These are phyloP conservation scores for Malassezia pachydermatis DNA, from an alignment of 1,284 basidiomycete species.

Conservation along the genomic window DNA sequence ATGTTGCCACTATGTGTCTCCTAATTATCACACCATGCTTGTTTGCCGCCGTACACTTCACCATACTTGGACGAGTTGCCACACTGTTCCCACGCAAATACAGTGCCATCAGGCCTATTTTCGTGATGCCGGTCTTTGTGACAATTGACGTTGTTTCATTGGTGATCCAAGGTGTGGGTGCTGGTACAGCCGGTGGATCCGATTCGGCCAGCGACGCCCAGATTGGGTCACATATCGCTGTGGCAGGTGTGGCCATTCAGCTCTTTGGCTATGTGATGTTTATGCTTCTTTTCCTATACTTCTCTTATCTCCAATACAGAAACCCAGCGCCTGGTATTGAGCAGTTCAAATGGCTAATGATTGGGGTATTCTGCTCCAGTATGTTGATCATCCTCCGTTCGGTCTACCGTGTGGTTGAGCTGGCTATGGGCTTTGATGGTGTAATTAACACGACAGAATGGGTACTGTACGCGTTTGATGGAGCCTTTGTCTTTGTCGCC, in stretches of 20 bases:
- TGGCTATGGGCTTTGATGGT: constrained; percentile 26
- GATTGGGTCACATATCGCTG: constrained; percentile 21
- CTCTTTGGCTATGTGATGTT: constrained; percentile 21
- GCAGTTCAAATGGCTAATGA: constrained; percentile 8
- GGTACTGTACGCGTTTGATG: constrained; percentile 24
- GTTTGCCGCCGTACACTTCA: constrained; percentile 29
- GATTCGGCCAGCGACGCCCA: constrained; percentile 11
- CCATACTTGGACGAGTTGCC: constrained; percentile 19
- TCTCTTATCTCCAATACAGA: constrained; percentile 10
- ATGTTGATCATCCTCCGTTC: constrained; percentile 22
- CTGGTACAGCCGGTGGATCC: constrained; percentile 20
- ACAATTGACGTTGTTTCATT: constrained; percentile 23
- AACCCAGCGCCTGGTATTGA: not conserved
- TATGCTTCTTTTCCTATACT: constrained; percentile 19
- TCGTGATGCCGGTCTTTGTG: constrained; percentile 29
- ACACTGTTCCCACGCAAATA: constrained; percentile 18
- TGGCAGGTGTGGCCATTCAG: constrained; percentile 25
- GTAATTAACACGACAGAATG: constrained; percentile 25
- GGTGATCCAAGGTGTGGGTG: constrained; percentile 24
- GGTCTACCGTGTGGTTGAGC: constrained; percentile 27
- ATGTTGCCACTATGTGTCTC: constrained; percentile 26
- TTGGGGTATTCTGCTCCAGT: constrained; percentile 20
- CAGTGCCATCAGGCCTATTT: constrained; percentile 17
- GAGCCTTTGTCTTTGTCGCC: constrained; percentile 17
- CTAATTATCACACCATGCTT: constrained; percentile 28